Evolutionary conservation across 2,329 filamentous ascomycete genomes (phyloP).

Genomic region (Coniochaeta sp.): DNA sequence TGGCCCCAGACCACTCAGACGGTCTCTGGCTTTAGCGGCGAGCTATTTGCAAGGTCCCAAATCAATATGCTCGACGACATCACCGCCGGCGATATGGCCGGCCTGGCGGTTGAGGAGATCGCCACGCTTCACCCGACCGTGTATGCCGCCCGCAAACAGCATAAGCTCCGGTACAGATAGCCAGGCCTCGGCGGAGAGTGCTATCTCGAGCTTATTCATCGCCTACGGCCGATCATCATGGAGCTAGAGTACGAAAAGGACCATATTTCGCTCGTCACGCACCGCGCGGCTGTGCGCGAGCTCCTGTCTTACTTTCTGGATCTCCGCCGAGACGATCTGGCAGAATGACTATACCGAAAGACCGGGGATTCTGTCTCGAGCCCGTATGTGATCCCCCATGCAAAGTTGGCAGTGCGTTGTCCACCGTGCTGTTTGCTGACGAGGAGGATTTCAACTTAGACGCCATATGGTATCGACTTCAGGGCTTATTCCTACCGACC

Average conservation of each 20-base stretch:
- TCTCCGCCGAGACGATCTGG: conserved; percentile 81
- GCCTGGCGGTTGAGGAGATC: conserved; percentile 90
- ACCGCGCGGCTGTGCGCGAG: conserved; percentile 86
- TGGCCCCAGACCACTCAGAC: conserved; percentile 84
- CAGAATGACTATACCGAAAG: conserved; percentile 40
- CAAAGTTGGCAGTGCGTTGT: too few species aligned
- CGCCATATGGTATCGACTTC: not conserved
- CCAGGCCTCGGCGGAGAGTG: conserved; percentile 95
- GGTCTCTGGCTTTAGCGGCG: conserved; percentile 79
- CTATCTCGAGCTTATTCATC: conserved; percentile 94
- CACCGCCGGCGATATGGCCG: conserved; percentile 87
- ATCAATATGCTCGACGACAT: conserved; percentile 98
- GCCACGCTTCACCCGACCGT: conserved; percentile 69
- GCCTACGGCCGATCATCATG: conserved; percentile 88
- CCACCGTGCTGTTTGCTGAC: too few species aligned
- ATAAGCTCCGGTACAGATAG: conserved; percentile 96
- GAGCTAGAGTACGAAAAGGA: conserved; percentile 97
- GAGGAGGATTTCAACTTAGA: not conserved
- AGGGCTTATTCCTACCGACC: not conserved
- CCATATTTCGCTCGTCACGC: conserved; percentile 85
- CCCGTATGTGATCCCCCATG: not conserved
- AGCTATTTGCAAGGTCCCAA: conserved; percentile 92
- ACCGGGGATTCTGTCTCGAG: not conserved
- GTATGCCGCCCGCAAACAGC: conserved; percentile 66
- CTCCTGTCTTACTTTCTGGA: conserved; percentile 96